Conservation (phyloP, 257 asterid species). For the Capsicum pubescens region DNA sequence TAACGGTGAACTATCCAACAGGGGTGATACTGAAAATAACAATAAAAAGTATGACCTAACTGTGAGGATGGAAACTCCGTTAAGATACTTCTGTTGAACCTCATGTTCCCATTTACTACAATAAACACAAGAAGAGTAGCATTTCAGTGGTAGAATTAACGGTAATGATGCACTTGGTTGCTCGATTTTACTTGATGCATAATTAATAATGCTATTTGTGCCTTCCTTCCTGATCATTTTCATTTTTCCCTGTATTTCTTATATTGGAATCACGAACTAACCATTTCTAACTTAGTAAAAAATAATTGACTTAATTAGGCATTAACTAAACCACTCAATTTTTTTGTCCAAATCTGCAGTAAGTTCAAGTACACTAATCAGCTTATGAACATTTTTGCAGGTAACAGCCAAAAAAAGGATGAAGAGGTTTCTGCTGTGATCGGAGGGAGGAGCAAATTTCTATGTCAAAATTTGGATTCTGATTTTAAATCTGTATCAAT, state of each 20-base stretch:
- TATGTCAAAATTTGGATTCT: neutral
- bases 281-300: neutral
- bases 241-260: slow-evolving; percentile 2
- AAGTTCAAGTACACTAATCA: neutral
- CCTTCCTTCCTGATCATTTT: slow-evolving; percentile 11
- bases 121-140: neutral
- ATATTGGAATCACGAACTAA: neutral
- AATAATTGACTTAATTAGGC: slow-evolving; percentile 8
- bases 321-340: neutral
- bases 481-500: slow-evolving; percentile 22
- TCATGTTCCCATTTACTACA: neutral
- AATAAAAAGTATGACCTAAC: neutral
- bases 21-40: neutral
- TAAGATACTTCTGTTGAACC: neutral
- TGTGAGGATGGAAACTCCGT: neutral
- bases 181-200: neutral
- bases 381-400: slow-evolving; percentile 28
- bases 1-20: neutral
- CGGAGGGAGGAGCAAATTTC: slow-evolving; percentile 10
- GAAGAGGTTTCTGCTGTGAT: slow-evolving; percentile 21
- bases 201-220: neutral
- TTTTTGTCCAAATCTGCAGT: neutral
- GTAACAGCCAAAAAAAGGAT: neutral
- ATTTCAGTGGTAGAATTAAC: neutral
- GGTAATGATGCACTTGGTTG: neutral